Percentiles rank a stretch among this genome's conserved stretches.
Conservation (phyloP, 257 asterid genomes). For the Fraxinus cuspidata region DNA sequence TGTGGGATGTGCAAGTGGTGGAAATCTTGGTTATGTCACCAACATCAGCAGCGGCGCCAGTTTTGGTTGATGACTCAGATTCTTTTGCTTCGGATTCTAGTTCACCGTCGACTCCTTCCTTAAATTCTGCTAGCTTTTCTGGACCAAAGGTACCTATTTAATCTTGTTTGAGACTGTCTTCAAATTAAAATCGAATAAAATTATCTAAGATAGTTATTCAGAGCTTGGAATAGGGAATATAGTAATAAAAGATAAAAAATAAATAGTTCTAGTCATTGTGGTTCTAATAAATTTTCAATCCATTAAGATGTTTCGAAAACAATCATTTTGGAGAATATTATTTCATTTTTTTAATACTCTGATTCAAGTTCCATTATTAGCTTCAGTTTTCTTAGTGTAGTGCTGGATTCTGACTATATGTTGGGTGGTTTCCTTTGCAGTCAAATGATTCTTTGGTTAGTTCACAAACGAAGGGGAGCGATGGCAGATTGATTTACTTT, state of each 20-base stretch:
- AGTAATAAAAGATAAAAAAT: too few species aligned
- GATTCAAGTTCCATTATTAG: neutral
- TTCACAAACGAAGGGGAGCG: slow-evolving; percentile 66
- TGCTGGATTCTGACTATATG: neutral
- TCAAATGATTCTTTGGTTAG: slow-evolving; percentile 60
- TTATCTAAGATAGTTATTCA: too few species aligned
- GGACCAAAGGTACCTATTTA: slow-evolving; percentile 38
- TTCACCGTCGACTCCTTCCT: slow-evolving; percentile 31
- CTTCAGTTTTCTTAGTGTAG: neutral
- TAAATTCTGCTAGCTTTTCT: slow-evolving; percentile 35
- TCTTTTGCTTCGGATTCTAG: slow-evolving; percentile 38
- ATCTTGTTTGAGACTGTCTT: too few species aligned
- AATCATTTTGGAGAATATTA: too few species aligned
- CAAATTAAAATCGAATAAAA: too few species aligned
- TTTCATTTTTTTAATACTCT: too few species aligned
- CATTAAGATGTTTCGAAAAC: too few species aligned
- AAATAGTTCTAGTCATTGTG: too few species aligned
- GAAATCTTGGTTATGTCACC: slow-evolving; percentile 38
- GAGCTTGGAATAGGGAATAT: too few species aligned
- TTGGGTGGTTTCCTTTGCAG: slow-evolving; percentile 41
- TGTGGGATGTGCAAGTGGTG: slow-evolving; percentile 50
- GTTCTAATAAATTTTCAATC: too few species aligned
- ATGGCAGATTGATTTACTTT: slow-evolving; percentile 67
- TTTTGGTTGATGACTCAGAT: slow-evolving; percentile 33
- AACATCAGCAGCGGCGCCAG: slow-evolving; percentile 29